These are phyloP conservation scores for Aspergillus glaucus DNA, from an alignment of 2,329 filamentous ascomycete species.

Conservation along the genomic window DNA sequence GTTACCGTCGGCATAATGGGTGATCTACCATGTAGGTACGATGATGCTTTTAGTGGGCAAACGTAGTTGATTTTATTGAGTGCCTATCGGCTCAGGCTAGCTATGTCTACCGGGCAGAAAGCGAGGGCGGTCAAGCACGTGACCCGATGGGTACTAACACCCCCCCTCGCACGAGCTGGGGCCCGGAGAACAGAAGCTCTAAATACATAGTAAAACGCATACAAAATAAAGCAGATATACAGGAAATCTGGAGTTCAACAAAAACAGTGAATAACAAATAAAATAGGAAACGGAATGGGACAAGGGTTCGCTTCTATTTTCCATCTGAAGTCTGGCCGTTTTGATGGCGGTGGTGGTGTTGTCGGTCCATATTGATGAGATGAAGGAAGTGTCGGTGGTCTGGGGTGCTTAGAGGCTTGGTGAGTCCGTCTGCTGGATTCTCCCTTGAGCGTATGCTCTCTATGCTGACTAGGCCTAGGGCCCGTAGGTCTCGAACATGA, in stretches of 20 bases:
- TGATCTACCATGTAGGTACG: too few species aligned
- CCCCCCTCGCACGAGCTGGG: neutral
- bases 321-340: too few species aligned
- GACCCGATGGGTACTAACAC: neutral
- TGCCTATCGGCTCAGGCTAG: too few species aligned
- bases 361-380: neutral
- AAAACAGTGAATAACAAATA: neutral
- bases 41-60: too few species aligned
- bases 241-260: neutral
- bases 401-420: neutral
- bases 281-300: neutral
- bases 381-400: neutral
- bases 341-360: too few species aligned
- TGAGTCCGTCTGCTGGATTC: neutral
- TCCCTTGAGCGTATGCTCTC: neutral
- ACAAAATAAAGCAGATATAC: neutral
- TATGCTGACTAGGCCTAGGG: conserved; percentile 3
- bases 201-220: neutral
- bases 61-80: neutral
- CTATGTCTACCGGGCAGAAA: too few species aligned
- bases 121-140: too few species aligned
- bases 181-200: neutral
- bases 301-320: too few species aligned
- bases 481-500: neutral
- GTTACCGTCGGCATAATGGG: too few species aligned